phyloP scores from a whole-genome alignment of 2,329 filamentous ascomycete genomes.

The Chaetoscypha palmicola region DNA sequence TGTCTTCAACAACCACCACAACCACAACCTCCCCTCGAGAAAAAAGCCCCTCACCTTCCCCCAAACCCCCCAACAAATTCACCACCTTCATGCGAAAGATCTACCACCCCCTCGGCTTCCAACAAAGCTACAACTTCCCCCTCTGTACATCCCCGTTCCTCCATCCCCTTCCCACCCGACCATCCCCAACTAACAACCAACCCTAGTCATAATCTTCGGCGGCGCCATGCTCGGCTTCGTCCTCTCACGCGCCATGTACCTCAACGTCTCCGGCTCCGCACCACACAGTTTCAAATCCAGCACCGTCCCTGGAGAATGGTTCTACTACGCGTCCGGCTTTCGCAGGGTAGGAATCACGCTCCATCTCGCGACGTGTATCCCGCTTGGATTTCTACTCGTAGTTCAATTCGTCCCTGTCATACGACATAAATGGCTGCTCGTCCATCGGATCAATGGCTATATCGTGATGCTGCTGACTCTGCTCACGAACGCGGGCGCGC shows the following conservation, averaged over 20 bases:
- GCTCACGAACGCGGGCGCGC: slow-evolving; percentile 39
- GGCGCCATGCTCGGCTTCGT: slow-evolving; percentile 23
- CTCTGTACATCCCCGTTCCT: slow-evolving; percentile 28
- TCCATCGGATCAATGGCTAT: slow-evolving; percentile 58
- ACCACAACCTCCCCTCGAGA: not conserved
- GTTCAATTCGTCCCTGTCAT: slow-evolving; percentile 44
- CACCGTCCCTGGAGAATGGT: slow-evolving; percentile 37
- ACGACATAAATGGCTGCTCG: slow-evolving; percentile 40
- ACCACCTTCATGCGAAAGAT: slow-evolving; percentile 28
- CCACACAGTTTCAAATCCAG: slow-evolving; percentile 17
- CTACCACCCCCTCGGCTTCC: slow-evolving; percentile 56
- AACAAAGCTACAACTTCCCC: slow-evolving; percentile 51
- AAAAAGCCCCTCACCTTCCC: not conserved
- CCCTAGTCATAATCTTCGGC: slow-evolving; percentile 16
- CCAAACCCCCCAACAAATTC: slow-evolving; percentile 1
- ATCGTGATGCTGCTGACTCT: slow-evolving; percentile 42
- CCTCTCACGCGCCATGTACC: slow-evolving; percentile 14
- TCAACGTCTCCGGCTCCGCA: slow-evolving; percentile 25
- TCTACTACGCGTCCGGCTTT: slow-evolving; percentile 30
- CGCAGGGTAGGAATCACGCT: slow-evolving; percentile 38
- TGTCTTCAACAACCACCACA: not conserved
- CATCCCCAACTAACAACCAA: not conserved
- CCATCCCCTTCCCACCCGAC: not conserved
- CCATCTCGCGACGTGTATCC: slow-evolving; percentile 41
- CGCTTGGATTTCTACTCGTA: slow-evolving; percentile 37